Percentiles rank a stretch among this genome's conserved stretches.
Evolutionary conservation across 192 early-diverging fungal genomes (phyloP).

Genomic region (Coemansia sp.): DNA sequence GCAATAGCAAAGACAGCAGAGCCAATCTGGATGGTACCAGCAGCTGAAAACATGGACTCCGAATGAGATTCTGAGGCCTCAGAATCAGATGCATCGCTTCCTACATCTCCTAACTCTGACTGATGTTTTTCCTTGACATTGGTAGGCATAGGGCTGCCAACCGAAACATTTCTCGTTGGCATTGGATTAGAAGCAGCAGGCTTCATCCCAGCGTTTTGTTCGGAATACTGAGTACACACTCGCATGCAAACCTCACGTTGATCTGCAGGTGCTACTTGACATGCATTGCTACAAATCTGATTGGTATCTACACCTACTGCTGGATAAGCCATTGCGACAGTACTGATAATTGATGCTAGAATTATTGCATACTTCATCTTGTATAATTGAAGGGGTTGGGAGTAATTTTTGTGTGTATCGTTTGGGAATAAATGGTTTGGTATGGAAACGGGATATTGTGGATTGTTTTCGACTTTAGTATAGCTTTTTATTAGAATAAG

Average conservation of each 20-base stretch:
- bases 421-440: too few relatives aligned
- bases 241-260: constrained; percentile 35
- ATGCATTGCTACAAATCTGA: constrained; percentile 26
- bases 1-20: too few relatives aligned
- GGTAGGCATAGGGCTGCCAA: too few relatives aligned
- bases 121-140: too few relatives aligned
- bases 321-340: constrained; percentile 3
- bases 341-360: background rate
- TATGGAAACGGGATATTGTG: too few relatives aligned
- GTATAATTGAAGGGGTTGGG: background rate
- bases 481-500: too few relatives aligned
- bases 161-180: background rate
- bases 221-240: constrained; percentile 34
- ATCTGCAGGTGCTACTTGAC: constrained; percentile 21
- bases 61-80: background rate
- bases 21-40: too few relatives aligned
- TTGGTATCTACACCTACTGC: background rate
- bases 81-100: too few relatives aligned
- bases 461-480: too few relatives aligned
- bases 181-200: constrained; percentile 12
- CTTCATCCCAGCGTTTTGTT: constrained; percentile 19
- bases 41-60: too few relatives aligned
- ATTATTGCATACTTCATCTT: constrained; percentile 21
- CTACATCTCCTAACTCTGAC: too few relatives aligned
- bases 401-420: too few relatives aligned